phyloP scores from a whole-genome alignment of 805 yeast genomes.

The Metschnikowia colocasiae region DNA sequence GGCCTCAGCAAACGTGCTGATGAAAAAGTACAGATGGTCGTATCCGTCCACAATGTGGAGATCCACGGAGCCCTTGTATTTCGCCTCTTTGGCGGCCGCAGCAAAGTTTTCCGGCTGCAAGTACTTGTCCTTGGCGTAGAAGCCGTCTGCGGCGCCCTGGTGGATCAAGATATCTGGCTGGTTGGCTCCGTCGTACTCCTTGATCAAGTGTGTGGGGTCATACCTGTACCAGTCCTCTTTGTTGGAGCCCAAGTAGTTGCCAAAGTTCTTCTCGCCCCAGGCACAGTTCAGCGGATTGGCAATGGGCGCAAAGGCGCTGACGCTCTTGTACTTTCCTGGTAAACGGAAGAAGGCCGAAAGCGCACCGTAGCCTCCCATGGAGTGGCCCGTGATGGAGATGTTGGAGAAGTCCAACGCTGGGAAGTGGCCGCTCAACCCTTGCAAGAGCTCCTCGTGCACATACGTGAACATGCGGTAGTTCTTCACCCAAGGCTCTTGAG shows the following conservation, averaged over 20 bases:
- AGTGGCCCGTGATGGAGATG: conserved; percentile 87
- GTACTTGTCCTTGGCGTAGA: conserved; percentile 56
- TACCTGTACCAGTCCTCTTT: conserved; percentile 64
- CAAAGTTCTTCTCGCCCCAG: conserved; percentile 88
- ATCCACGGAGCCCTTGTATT: conserved; percentile 57
- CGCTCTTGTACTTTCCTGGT: conserved; percentile 71
- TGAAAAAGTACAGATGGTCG: conserved; percentile 88
- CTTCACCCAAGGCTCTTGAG: conserved; percentile 61
- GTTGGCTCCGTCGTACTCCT: conserved; percentile 48
- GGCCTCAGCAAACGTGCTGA: conserved; percentile 71
- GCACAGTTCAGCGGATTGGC: conserved; percentile 70
- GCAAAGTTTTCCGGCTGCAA: conserved; percentile 72
- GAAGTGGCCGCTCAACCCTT: conserved; percentile 41
- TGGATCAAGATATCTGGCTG: conserved; percentile 70
- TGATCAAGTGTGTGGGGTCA: conserved; percentile 80
- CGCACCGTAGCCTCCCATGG: conserved; percentile 99
- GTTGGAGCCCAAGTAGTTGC: conserved; percentile 68
- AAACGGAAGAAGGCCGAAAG: conserved; percentile 60
- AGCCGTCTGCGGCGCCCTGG: conserved; percentile 76
- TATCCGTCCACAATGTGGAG: conserved; percentile 70
- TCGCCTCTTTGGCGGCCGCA: conserved; percentile 54
- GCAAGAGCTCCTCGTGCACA: conserved; percentile 68
- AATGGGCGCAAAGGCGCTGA: conserved; percentile 90
- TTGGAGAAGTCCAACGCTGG: conserved; percentile 57
- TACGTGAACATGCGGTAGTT: conserved; percentile 88